Evolutionary conservation across 2,329 filamentous ascomycete genomes (phyloP).

Genomic region (Sporothrix pallida): DNA sequence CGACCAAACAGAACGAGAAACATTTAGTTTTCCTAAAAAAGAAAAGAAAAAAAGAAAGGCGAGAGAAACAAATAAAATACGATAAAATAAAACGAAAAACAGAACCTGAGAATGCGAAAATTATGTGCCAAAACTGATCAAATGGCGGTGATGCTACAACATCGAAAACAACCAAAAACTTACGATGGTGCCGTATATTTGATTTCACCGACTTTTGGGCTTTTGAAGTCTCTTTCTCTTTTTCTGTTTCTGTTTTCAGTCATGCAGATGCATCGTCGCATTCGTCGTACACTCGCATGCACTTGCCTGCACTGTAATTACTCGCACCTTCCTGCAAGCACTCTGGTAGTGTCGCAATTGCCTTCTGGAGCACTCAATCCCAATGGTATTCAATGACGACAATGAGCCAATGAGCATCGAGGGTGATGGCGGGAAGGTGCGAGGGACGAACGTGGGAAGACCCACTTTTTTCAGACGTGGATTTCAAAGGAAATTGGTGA

Average conservation of each 20-base stretch:
- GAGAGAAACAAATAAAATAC: no score
- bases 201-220: constrained; percentile 18
- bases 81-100: no score
- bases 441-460: not conserved
- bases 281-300: constrained; percentile 5
- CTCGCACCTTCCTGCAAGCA: not conserved
- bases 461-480: not conserved
- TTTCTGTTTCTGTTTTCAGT: constrained; percentile 14
- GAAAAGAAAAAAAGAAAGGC: not conserved
- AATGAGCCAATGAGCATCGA: not conserved
- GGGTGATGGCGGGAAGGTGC: constrained; percentile 16
- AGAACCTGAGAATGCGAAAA: no score
- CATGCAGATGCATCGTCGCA: not conserved
- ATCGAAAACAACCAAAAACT: not conserved
- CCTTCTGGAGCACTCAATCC: no score
- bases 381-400: not conserved
- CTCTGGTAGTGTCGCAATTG: no score
- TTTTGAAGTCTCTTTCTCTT: not conserved
- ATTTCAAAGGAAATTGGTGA: no score
- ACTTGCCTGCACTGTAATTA: not conserved
- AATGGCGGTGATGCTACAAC: not conserved
- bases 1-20: not conserved
- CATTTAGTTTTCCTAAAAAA: not conserved
- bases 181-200: not conserved
- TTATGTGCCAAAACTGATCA: not conserved